A percentile compares a stretch with the other conserved stretches of the same genome.
Evolutionary conservation across 345 rosid species (phyloP).

Genomic region (Boechera divaricarpa): DNA sequence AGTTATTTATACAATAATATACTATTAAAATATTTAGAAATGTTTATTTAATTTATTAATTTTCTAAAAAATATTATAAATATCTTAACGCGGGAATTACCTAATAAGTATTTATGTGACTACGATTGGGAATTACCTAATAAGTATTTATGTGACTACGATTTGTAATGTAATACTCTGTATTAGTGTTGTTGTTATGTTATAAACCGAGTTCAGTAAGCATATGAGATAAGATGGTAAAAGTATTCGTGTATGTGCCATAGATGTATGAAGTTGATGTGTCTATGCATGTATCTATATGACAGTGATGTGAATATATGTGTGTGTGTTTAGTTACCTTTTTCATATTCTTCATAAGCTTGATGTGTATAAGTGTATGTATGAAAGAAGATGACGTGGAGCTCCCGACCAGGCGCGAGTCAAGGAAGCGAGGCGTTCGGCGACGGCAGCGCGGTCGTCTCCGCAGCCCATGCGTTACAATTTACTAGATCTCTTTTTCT

Average conservation of each 20-base stretch:
- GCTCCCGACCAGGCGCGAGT: constrained; percentile 55
- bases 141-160: not conserved
- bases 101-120: too few species aligned
- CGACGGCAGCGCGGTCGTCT: constrained; percentile 82
- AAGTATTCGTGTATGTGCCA: not conserved
- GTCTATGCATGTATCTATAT: not conserved
- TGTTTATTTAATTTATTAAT: too few species aligned
- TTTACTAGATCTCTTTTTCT: constrained; percentile 58
- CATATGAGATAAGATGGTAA: not conserved
- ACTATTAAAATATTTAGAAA: too few species aligned
- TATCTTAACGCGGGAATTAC: too few species aligned
- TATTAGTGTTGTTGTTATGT: not conserved
- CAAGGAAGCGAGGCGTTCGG: constrained; percentile 77
- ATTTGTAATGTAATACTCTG: not conserved
- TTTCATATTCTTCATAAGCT: not conserved
- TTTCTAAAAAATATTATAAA: too few species aligned
- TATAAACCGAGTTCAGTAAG: not conserved
- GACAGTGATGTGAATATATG: not conserved
- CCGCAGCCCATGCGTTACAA: constrained; percentile 60
- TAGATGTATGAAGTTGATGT: not conserved
- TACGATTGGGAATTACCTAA: too few species aligned
- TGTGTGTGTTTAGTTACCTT: not conserved
- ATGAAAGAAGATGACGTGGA: constrained; percentile 43
- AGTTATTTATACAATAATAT: too few species aligned
- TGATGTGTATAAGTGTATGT: not conserved